phyloP scores from a whole-genome alignment of 2,329 filamentous ascomycete species.

The Calonectria pseudoturangicola region DNA sequence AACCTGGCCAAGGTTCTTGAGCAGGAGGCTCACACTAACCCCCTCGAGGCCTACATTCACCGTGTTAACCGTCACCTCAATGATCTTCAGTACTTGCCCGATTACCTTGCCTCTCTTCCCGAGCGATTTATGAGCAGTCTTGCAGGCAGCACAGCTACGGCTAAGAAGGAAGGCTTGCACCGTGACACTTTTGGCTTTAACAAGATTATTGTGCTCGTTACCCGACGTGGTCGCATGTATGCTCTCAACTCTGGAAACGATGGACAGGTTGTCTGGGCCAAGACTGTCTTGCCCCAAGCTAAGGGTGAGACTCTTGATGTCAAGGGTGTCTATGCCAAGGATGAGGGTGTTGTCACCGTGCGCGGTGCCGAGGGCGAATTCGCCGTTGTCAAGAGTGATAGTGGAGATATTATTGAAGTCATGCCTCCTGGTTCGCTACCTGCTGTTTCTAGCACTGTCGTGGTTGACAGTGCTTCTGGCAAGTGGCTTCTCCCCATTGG shows the following conservation, averaged over 20 bases:
- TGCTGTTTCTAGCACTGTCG: slow-evolving; percentile 64
- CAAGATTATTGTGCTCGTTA: slow-evolving; percentile 88
- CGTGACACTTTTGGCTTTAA: slow-evolving; percentile 91
- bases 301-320: slow-evolving; percentile 77
- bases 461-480: slow-evolving; percentile 71
- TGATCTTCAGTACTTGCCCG: slow-evolving; percentile 86
- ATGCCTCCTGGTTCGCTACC: slow-evolving; percentile 59
- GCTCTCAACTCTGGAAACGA: slow-evolving; percentile 85
- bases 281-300: slow-evolving; percentile 76
- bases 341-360: slow-evolving; percentile 74
- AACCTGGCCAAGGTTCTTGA: slow-evolving; percentile 87
- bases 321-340: slow-evolving; percentile 79
- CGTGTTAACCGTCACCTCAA: slow-evolving; percentile 87
- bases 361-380: slow-evolving; percentile 78
- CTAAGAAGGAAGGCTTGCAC: slow-evolving; percentile 67
- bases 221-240: slow-evolving; percentile 85
- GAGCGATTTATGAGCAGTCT: slow-evolving; percentile 80
- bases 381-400: slow-evolving; percentile 72
- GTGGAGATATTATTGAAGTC: slow-evolving; percentile 70
- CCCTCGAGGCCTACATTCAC: slow-evolving; percentile 89
- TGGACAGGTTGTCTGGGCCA: slow-evolving; percentile 85
- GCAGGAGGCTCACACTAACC: slow-evolving; percentile 88
- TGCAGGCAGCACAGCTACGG: slow-evolving; percentile 71
- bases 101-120: slow-evolving; percentile 82
- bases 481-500: slow-evolving; percentile 74